Evolutionary conservation across 345 rosid species (phyloP).

Genomic region (Crucihimalaya himalaica): DNA sequence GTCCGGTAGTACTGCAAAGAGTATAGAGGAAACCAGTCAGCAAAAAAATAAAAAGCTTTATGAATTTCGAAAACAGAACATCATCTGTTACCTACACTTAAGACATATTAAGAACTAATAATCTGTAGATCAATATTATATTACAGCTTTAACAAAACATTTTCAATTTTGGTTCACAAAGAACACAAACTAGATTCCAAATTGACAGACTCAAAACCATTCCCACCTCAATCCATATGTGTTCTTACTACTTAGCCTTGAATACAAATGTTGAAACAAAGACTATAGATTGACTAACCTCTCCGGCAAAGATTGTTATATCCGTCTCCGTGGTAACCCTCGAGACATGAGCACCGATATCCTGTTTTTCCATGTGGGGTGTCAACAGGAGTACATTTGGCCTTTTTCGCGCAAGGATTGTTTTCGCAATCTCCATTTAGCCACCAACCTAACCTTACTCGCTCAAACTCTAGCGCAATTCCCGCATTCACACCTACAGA

Average conservation of each 20-base stretch:
- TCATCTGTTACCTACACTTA: neutral
- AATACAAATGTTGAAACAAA: slow-evolving; percentile 1
- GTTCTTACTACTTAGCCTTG: neutral
- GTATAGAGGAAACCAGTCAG: slow-evolving; percentile 21
- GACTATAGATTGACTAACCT: slow-evolving; percentile 55
- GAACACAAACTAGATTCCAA: neutral
- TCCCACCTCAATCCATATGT: neutral
- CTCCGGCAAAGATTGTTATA: slow-evolving; percentile 55
- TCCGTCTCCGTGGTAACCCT: slow-evolving; percentile 66
- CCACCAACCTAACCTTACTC: slow-evolving; percentile 78
- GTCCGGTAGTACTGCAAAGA: slow-evolving; percentile 33
- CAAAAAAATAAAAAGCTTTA: slow-evolving; percentile 9
- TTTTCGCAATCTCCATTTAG: slow-evolving; percentile 39
- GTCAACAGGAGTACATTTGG: slow-evolving; percentile 17
- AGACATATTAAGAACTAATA: neutral
- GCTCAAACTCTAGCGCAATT: slow-evolving; percentile 52
- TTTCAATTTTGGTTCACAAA: no score
- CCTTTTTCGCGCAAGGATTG: slow-evolving; percentile 43
- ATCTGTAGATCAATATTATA: neutral
- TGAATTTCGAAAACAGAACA: slow-evolving; percentile 3
- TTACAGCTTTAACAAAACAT: no score
- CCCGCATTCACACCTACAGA: slow-evolving; percentile 20
- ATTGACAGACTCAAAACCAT: neutral
- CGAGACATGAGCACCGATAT: slow-evolving; percentile 56
- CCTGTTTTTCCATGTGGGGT: slow-evolving; percentile 35